Percentiles rank a stretch among this genome's conserved stretches.
Evolutionary conservation across 2,329 filamentous ascomycete genomes (phyloP).

Genomic region (Fusarium robinianum): DNA sequence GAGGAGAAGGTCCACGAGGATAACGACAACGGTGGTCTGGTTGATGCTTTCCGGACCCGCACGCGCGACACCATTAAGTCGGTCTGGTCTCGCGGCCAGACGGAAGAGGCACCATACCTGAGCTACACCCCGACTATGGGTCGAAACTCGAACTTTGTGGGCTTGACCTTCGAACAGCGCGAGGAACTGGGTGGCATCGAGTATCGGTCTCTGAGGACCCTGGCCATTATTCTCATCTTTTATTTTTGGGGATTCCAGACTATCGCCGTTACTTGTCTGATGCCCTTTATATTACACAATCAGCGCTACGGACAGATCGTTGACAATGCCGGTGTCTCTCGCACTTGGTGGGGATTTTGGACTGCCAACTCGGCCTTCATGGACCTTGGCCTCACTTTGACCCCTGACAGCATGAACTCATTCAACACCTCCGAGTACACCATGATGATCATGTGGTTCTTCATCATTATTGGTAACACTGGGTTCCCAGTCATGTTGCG

Average conservation of each 20-base stretch:
- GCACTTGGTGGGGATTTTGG: slow-evolving; percentile 91
- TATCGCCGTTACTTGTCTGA: slow-evolving; percentile 71
- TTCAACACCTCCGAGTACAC: slow-evolving; percentile 79
- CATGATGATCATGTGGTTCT: slow-evolving; percentile 76
- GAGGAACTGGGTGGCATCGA: slow-evolving; percentile 97
- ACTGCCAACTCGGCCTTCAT: slow-evolving; percentile 88
- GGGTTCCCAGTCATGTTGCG: slow-evolving; percentile 94
- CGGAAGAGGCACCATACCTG: slow-evolving; percentile 79
- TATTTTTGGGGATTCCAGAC: slow-evolving; percentile 88
- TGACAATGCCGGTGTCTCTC: slow-evolving; percentile 62
- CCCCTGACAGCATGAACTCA: slow-evolving; percentile 89
- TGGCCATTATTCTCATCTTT: slow-evolving; percentile 74
- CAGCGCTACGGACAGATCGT: slow-evolving; percentile 68
- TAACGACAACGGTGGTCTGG: slow-evolving; percentile 33
- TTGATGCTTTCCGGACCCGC: slow-evolving; percentile 44
- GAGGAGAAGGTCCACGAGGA: slow-evolving; percentile 48
- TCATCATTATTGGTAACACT: slow-evolving; percentile 94
- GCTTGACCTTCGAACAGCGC: slow-evolving; percentile 85
- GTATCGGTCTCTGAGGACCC: slow-evolving; percentile 86
- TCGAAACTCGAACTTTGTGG: slow-evolving; percentile 90
- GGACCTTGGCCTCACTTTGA: slow-evolving; percentile 92
- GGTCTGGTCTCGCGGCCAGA: slow-evolving; percentile 57
- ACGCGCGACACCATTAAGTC: slow-evolving; percentile 65
- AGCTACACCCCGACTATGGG: slow-evolving; percentile 93
- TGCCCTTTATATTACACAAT: slow-evolving; percentile 78